Evolutionary conservation across 208 protist genomes (phyloP).

Genomic region (Acanthamoeba sp.): DNA sequence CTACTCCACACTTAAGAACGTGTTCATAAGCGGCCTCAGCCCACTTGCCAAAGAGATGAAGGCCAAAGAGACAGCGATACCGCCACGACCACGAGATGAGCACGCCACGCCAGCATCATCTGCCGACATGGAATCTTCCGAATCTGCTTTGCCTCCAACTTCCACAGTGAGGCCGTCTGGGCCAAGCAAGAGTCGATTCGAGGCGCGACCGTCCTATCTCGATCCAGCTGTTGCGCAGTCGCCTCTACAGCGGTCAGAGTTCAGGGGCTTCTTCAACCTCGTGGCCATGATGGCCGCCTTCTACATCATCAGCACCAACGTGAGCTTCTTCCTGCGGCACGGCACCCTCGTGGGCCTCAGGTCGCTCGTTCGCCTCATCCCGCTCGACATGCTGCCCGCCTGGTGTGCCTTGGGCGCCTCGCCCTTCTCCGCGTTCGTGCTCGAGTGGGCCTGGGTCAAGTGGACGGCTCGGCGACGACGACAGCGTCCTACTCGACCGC

Average conservation of each 20-base stretch:
- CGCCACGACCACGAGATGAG: neutral
- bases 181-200: conserved; percentile 39
- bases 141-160: too few relatives aligned
- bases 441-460: conserved; percentile 32
- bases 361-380: conserved; percentile 26
- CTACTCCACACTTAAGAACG: too few relatives aligned
- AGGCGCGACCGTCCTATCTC: conserved; percentile 51
- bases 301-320: conserved; percentile 66
- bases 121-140: too few relatives aligned
- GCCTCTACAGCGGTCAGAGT: conserved; percentile 67
- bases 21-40: neutral
- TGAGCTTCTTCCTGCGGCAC: conserved; percentile 34
- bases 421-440: conserved; percentile 34
- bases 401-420: conserved; percentile 44
- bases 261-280: conserved; percentile 72
- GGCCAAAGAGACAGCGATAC: neutral
- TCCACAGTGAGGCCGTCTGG: neutral
- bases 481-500: neutral
- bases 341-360: conserved; percentile 68
- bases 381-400: conserved; percentile 66
- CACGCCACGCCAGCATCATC: too few relatives aligned
- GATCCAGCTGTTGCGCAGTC: conserved; percentile 33
- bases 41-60: neutral
- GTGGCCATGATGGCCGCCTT: conserved; percentile 65
- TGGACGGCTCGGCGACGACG: conserved; percentile 1